Percentiles rank a stretch among this genome's conserved stretches.
phyloP scores from a whole-genome alignment of 2,329 filamentous ascomycete species.

The Neofusicoccum kwambonambiense region DNA sequence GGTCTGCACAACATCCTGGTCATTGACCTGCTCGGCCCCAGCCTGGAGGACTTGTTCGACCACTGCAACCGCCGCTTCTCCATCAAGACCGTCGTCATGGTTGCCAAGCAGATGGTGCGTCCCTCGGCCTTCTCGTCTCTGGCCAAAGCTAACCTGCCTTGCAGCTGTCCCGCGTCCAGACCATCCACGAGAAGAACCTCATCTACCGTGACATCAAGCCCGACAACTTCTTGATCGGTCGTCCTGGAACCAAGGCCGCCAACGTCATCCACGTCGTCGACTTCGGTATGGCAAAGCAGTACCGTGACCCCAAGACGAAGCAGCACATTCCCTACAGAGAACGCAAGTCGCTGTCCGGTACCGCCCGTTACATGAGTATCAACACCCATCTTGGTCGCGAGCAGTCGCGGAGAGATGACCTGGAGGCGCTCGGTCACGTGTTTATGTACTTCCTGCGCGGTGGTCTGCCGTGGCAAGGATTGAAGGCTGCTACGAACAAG shows the following conservation, averaged over 20 bases:
- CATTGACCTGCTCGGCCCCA: conserved; percentile 92
- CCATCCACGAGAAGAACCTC: conserved; percentile 97
- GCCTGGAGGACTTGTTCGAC: conserved; percentile 94
- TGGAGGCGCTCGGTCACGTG: conserved; percentile 76
- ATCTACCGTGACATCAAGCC: conserved; percentile 99
- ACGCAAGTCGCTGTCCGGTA: conserved; percentile 93
- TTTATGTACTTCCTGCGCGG: conserved; percentile 70
- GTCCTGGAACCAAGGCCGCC: conserved; percentile 86
- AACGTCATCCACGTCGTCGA: conserved; percentile 99
- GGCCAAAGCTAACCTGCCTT: conserved; percentile 18
- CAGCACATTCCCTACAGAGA: conserved; percentile 98
- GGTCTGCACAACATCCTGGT: conserved; percentile 98
- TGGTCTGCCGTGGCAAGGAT: conserved; percentile 65
- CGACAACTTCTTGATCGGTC: conserved; percentile 97
- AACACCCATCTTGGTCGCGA: conserved; percentile 97
- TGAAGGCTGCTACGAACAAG: conserved; percentile 73
- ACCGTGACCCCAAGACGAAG: conserved; percentile 97
- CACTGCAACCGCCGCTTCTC: conserved; percentile 94
- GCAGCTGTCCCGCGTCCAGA: conserved; percentile 84
- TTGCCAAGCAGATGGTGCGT: conserved; percentile 94
- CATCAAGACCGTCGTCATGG: conserved; percentile 98
- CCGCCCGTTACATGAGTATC: conserved; percentile 98
- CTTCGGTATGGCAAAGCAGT: conserved; percentile 99
- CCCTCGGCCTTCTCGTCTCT: not conserved
- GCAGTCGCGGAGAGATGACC: conserved; percentile 91